Evolutionary conservation across 306 rosid species (phyloP).

Genomic region (Urtica urens): DNA sequence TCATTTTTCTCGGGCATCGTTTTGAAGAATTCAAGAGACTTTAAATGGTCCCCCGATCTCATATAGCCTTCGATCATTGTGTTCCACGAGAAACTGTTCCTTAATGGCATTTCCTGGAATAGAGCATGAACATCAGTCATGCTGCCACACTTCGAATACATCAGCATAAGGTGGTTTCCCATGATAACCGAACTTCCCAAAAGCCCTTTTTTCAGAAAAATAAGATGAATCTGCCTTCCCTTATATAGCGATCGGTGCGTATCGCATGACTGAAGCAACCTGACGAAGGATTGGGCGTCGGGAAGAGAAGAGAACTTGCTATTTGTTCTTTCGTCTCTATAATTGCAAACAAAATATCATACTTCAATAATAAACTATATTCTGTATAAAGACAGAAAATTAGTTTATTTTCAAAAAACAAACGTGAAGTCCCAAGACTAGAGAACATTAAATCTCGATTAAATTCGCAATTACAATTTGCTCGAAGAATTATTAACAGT

Average conservation of each 20-base stretch:
- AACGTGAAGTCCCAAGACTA: too few species aligned
- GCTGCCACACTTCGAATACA: slow-evolving; percentile 31
- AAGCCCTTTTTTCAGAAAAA: slow-evolving; percentile 49
- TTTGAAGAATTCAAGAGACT: slow-evolving; percentile 39
- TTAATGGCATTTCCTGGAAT: slow-evolving; percentile 55
- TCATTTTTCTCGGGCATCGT: slow-evolving; percentile 46
- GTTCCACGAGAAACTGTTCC: slow-evolving; percentile 55
- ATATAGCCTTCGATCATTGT: slow-evolving; percentile 45
- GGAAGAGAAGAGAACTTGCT: slow-evolving; percentile 13
- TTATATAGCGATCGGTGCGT: slow-evolving; percentile 20
- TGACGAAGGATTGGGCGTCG: slow-evolving; percentile 34
- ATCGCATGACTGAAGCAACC: slow-evolving; percentile 28
- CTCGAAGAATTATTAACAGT: not conserved
- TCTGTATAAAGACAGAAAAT: not conserved
- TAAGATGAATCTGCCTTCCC: slow-evolving; percentile 47
- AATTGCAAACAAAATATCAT: slow-evolving; percentile 1
- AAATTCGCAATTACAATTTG: too few species aligned
- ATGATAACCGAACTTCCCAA: slow-evolving; percentile 25
- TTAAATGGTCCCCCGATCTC: slow-evolving; percentile 30
- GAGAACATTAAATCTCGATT: too few species aligned
- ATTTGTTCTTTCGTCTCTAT: slow-evolving; percentile 1
- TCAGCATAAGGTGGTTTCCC: slow-evolving; percentile 57
- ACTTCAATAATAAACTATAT: slow-evolving; percentile 3
- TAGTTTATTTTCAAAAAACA: not conserved
- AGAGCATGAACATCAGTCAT: slow-evolving; percentile 28